Evolutionary conservation across 179 eudicot species (phyloP).

Genomic region (Beta macrorhiza): DNA sequence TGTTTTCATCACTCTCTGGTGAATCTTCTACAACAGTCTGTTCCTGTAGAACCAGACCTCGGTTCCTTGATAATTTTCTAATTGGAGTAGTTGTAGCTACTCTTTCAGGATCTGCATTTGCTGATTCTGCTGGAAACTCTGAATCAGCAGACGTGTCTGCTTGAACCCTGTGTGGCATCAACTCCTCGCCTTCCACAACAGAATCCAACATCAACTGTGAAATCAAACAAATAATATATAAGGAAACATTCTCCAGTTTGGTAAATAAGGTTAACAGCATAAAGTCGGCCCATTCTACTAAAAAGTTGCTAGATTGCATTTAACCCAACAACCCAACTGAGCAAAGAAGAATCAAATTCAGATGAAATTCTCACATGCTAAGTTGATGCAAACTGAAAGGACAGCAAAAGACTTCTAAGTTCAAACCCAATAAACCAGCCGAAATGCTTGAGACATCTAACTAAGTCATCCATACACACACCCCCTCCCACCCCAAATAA

Average conservation of each 20-base stretch:
- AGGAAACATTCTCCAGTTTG: not conserved
- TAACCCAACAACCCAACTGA: too few relatives aligned
- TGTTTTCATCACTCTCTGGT: slow-evolving; percentile 52
- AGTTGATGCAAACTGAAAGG: too few relatives aligned
- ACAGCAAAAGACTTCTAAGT: too few relatives aligned
- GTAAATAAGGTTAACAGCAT: too few relatives aligned
- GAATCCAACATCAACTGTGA: slow-evolving; percentile 68
- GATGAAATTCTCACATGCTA: too few relatives aligned
- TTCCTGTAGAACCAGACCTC: slow-evolving; percentile 81
- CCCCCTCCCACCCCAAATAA: too few relatives aligned
- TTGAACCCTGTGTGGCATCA: slow-evolving; percentile 75
- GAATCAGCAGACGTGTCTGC: slow-evolving; percentile 20
- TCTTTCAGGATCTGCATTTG: slow-evolving; percentile 31
- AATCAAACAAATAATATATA: slow-evolving; percentile 7
- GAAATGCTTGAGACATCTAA: too few relatives aligned
- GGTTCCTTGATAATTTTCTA: slow-evolving; percentile 71
- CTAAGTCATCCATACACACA: too few relatives aligned
- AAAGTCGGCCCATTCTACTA: too few relatives aligned
- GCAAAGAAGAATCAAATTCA: too few relatives aligned
- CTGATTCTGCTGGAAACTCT: slow-evolving; percentile 23
- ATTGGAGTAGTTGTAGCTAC: slow-evolving; percentile 63
- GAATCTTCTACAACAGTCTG: slow-evolving; percentile 67
- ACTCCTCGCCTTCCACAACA: slow-evolving; percentile 64
- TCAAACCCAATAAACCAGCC: too few relatives aligned
- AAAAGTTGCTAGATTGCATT: too few relatives aligned